A percentile compares a stretch with the other conserved stretches of the same genome.
Conservation (phyloP, 2,329 filamentous ascomycete species). For the Cercospora berteroae region DNA sequence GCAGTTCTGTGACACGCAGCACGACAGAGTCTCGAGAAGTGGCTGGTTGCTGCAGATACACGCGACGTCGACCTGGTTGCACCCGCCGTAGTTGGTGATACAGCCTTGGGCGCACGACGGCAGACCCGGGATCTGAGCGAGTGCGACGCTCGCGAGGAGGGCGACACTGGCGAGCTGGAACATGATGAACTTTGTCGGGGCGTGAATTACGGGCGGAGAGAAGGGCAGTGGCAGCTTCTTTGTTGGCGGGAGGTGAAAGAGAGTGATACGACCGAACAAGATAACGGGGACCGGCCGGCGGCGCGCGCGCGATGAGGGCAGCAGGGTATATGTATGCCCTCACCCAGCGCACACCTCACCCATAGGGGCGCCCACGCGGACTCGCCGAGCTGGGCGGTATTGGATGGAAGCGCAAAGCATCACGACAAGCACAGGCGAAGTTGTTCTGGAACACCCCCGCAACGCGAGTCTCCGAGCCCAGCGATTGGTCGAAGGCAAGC, state of each 20-base stretch:
- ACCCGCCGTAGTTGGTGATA: constrained; percentile 41
- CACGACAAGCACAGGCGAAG: neutral
- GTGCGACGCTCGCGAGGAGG: constrained; percentile 22
- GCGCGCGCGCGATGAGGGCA: neutral
- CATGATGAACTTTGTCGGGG: constrained; percentile 21
- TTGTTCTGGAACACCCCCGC: neutral
- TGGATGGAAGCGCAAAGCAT: neutral
- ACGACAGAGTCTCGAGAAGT: constrained; percentile 41
- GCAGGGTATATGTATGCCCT: neutral
- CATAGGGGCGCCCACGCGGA: neutral
- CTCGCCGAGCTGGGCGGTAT: neutral
- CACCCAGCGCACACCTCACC: neutral
- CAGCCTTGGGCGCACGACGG: constrained; percentile 36
- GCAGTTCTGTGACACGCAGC: constrained; percentile 44
- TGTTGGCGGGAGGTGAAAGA: neutral
- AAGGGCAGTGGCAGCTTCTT: neutral
- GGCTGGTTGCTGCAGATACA: constrained; percentile 44
- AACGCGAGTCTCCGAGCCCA: neutral
- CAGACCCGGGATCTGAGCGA: constrained; percentile 30
- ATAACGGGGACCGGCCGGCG: neutral
- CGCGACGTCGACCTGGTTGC: constrained; percentile 40
- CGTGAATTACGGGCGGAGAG: neutral
- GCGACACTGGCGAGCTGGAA: constrained; percentile 21
- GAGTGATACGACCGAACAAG: neutral
- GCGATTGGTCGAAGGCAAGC: neutral